phyloP scores from a whole-genome alignment of 306 rosid species.

The Cucurbita maxima region DNA sequence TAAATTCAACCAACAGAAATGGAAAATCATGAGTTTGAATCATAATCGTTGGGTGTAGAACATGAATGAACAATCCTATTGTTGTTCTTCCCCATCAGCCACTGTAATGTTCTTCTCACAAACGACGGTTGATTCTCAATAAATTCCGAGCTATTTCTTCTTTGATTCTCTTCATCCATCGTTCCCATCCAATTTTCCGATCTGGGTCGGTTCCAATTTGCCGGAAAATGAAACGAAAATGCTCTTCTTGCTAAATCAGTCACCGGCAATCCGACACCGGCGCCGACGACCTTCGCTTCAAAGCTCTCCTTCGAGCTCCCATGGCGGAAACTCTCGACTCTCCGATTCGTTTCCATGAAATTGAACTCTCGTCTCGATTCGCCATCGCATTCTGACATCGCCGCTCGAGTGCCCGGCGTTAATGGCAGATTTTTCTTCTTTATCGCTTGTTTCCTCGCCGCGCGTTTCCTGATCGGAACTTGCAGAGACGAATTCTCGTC shows the following conservation, averaged over 20 bases:
- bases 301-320: conserved; percentile 14
- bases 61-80: conserved; percentile 71
- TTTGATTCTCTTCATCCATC: conserved; percentile 45
- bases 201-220: conserved; percentile 18
- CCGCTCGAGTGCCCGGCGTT: conserved; percentile 44
- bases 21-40: neutral
- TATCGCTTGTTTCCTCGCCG: conserved; percentile 28
- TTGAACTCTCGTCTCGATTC: conserved; percentile 71
- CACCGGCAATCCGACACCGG: neutral
- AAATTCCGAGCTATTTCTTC: conserved; percentile 63
- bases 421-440: conserved; percentile 39
- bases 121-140: conserved; percentile 62
- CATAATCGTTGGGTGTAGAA: conserved; percentile 23
- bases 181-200: conserved; percentile 27
- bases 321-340: neutral
- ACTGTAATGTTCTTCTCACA: conserved; percentile 71
- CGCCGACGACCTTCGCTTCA: conserved; percentile 14
- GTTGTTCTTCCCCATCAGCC: conserved; percentile 66
- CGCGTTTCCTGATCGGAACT: conserved; percentile 56
- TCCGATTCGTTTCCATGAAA: conserved; percentile 26
- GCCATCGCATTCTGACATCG: conserved; percentile 75
- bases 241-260: conserved; percentile 42
- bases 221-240: conserved; percentile 57
- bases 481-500: conserved; percentile 53
- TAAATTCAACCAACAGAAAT: neutral